A percentile compares a stretch with the other conserved stretches of the same genome.
These are phyloP conservation scores for Erodium chrysanthum DNA, from an alignment of 441 rosid genomes.

Conservation along the genomic window DNA sequence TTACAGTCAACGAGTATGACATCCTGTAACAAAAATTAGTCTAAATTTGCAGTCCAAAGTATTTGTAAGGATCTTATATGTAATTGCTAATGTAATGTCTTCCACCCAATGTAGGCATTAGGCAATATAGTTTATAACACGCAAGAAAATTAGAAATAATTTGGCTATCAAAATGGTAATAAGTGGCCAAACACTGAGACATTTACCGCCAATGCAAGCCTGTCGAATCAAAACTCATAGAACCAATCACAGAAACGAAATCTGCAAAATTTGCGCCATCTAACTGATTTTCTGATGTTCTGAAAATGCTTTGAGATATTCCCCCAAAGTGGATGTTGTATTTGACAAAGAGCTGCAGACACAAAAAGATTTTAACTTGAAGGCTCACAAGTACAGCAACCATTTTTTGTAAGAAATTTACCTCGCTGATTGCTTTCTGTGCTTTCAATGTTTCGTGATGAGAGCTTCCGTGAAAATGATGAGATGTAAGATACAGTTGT, in stretches of 20 bases:
- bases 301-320: conserved; percentile 71
- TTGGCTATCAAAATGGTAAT: conserved; percentile 7
- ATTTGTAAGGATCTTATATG: background rate
- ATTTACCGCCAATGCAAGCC: conserved; percentile 95
- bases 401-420: conserved; percentile 25
- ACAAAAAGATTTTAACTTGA: conserved; percentile 18
- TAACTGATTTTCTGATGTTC: conserved; percentile 42
- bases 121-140: conserved; percentile 11
- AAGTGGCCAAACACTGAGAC: conserved; percentile 18
- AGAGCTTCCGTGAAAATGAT: conserved; percentile 47
- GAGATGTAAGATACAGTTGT: conserved; percentile 17
- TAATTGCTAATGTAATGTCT: background rate
- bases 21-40: background rate
- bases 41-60: conserved; percentile 4
- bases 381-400: conserved; percentile 14
- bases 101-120: conserved; percentile 12
- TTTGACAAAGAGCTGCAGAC: conserved; percentile 88
- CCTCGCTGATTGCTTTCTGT: conserved; percentile 95
- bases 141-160: conserved; percentile 11
- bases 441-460: conserved; percentile 92
- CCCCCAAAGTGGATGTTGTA: conserved; percentile 94
- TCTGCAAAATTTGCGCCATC: conserved; percentile 67
- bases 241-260: conserved; percentile 77
- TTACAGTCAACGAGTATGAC: background rate
- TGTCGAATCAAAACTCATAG: conserved; percentile 85